These are phyloP conservation scores for Aspergillus pseudoterreus DNA, from an alignment of 2,329 filamentous ascomycete species.

Conservation along the genomic window DNA sequence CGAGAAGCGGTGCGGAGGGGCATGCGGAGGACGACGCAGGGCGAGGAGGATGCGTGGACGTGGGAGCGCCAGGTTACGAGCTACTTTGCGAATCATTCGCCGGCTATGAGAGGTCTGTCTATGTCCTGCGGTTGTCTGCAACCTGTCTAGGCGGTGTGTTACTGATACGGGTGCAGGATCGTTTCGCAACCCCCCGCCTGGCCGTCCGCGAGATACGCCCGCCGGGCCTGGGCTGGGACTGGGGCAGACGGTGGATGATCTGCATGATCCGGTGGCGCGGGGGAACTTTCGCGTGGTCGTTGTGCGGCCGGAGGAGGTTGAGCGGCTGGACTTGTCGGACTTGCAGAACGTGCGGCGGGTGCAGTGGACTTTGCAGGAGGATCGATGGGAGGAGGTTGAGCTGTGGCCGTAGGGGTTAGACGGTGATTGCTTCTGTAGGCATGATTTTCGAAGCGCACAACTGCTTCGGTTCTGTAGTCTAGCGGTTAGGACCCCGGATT, in stretches of 20 bases:
- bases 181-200: constrained; percentile 70
- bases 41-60: constrained; percentile 55
- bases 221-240: constrained; percentile 44
- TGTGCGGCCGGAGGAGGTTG: constrained; percentile 76
- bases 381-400: constrained; percentile 64
- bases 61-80: constrained; percentile 77
- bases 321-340: constrained; percentile 68
- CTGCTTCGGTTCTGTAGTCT: too few relatives aligned
- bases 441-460: background rate
- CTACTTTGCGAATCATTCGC: constrained; percentile 86
- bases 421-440: too few relatives aligned
- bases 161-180: constrained; percentile 46
- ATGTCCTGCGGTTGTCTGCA: background rate
- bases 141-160: background rate
- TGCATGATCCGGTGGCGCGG: constrained; percentile 67
- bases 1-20: constrained; percentile 59
- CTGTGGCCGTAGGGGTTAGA: constrained; percentile 67
- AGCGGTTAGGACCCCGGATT: too few relatives aligned
- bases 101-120: constrained; percentile 65
- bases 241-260: constrained; percentile 64
- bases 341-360: constrained; percentile 61
- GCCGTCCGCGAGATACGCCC: constrained; percentile 54
- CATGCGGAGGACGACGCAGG: constrained; percentile 42
- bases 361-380: constrained; percentile 58
- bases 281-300: constrained; percentile 81